Base-by-base conservation (phyloP, 2,329 filamentous ascomycete species). In the Coniella lustricola region DNA sequence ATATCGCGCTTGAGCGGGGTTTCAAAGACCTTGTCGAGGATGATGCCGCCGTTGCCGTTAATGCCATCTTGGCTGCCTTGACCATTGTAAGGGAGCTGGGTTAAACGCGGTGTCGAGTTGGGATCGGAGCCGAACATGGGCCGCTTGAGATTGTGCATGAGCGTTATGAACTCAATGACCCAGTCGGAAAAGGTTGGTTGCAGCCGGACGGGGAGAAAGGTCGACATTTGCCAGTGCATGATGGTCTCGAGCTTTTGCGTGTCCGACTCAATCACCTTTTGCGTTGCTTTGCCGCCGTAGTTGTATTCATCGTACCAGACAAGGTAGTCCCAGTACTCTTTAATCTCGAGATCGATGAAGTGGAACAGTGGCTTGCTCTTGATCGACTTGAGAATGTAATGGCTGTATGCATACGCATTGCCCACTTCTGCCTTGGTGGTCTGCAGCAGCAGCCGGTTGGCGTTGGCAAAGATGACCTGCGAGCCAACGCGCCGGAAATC, bases 281-380 rank as follows among this genome's bases (percentile, higher is more conserved):
- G 81, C 56, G 89, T 95, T 3, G 87, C 93, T 61, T 94, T 94
- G 52, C 93, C 93, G 48, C 93, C 94, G 60, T 97, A 97, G 71
- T 99, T 98, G 74, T 91, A 96, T 67, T 96, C 89, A 58, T 99
- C 93, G 57, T 97, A 97, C 93, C 93, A 99, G 3, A 96, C 83
- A 0, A 99, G 81, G 60, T 96, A 97, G 65, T 99, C 93, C 93
- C 93, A 99, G 67, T 96, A 99, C 64, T 98, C 93, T 57, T 91
- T 95, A 66, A 99, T 93, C 59, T 96, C 88, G 3, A 99, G 75
- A 59, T 98, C 93, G 54, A 99, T 82, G 62, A 98, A 98, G 65
- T 96, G 88, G 69, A 99, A 99, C 0, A 96, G 77, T 0, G 93
- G 90, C 61, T 96, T 96, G 49, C 82, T 83, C 67, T 95, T 91